These are phyloP conservation scores for Trichoderma sp. DNA, from an alignment of 2,329 filamentous ascomycete species.

Conservation along the genomic window DNA sequence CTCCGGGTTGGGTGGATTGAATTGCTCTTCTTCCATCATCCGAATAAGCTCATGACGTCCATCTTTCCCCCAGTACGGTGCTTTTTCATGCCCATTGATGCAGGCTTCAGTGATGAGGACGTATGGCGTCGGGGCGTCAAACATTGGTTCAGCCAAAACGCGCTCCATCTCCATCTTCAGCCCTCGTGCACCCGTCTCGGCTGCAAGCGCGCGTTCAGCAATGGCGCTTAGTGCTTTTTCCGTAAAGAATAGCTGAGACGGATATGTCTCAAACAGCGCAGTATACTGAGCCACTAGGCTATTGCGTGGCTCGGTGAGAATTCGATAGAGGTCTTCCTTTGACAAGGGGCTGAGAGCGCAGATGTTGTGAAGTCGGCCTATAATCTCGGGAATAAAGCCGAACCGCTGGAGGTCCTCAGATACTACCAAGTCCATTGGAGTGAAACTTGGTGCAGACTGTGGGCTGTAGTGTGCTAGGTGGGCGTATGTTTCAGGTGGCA, in stretches of 20 bases:
- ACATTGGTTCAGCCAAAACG: conserved; percentile 76
- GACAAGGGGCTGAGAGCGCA: conserved; percentile 79
- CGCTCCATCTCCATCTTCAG: conserved; percentile 79
- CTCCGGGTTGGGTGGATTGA: conserved; percentile 25
- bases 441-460: conserved; percentile 42
- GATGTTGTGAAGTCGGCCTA: conserved; percentile 90
- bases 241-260: conserved; percentile 81
- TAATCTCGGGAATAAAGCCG: conserved; percentile 91
- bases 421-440: conserved; percentile 68
- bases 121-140: conserved; percentile 73
- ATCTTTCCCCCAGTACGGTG: conserved; percentile 65
- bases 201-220: conserved; percentile 61
- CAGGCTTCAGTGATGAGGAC: conserved; percentile 71
- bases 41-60: conserved; percentile 68
- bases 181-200: conserved; percentile 73
- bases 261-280: conserved; percentile 76
- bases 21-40: conserved; percentile 63
- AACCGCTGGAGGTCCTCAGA: conserved; percentile 78
- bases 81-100: conserved; percentile 60
- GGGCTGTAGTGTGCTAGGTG: conserved; percentile 56
- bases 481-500: conserved; percentile 60
- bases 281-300: conserved; percentile 85
- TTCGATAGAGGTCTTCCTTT: conserved; percentile 68
- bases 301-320: conserved; percentile 90
- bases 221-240: conserved; percentile 77